phyloP scores from a whole-genome alignment of 1,284 basidiomycete genomes.

The Moesziomyces parantarcticus region DNA sequence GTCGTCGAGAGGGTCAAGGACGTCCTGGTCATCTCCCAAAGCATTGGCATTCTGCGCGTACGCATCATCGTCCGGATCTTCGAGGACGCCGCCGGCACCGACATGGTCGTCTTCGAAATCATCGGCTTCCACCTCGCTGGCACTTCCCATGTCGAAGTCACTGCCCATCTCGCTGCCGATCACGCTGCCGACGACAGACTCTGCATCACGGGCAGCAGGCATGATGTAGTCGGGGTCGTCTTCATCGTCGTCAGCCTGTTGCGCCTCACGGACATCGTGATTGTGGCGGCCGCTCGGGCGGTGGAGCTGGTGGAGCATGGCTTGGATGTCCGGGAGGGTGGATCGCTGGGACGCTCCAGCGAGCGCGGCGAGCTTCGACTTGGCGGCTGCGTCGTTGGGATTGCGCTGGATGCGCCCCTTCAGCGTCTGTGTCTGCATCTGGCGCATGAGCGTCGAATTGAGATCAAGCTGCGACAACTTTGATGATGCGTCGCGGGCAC shows the following conservation, averaged over 20 bases:
- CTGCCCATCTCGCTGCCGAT: slow-evolving; percentile 37
- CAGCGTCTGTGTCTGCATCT: slow-evolving; percentile 49
- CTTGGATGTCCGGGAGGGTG: slow-evolving; percentile 31
- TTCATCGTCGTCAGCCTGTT: slow-evolving; percentile 31
- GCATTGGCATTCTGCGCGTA: background rate
- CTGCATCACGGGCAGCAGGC: slow-evolving; percentile 33
- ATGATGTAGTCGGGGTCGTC: slow-evolving; percentile 43
- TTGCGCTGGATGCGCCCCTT: slow-evolving; percentile 32
- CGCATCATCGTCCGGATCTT: slow-evolving; percentile 10
- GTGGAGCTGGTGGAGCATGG: slow-evolving; percentile 27
- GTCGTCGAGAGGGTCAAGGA: slow-evolving; percentile 24
- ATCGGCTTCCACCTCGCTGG: slow-evolving; percentile 31
- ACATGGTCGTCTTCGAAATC: slow-evolving; percentile 29
- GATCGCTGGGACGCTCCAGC: slow-evolving; percentile 7
- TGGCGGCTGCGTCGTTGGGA: slow-evolving; percentile 8
- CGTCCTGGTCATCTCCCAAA: background rate
- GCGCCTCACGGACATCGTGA: slow-evolving; percentile 6
- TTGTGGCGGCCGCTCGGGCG: background rate
- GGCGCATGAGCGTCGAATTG: slow-evolving; percentile 52
- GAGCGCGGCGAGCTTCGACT: background rate
- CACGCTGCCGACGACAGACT: slow-evolving; percentile 36
- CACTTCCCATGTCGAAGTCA: slow-evolving; percentile 47
- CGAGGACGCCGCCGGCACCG: slow-evolving; percentile 27
- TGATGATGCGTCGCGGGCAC: slow-evolving; percentile 24
- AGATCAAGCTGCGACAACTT: slow-evolving; percentile 52